These are phyloP conservation scores for Vanderwaltozyma polyspora DNA, from an alignment of 805 yeast genomes.

Conservation along the genomic window DNA sequence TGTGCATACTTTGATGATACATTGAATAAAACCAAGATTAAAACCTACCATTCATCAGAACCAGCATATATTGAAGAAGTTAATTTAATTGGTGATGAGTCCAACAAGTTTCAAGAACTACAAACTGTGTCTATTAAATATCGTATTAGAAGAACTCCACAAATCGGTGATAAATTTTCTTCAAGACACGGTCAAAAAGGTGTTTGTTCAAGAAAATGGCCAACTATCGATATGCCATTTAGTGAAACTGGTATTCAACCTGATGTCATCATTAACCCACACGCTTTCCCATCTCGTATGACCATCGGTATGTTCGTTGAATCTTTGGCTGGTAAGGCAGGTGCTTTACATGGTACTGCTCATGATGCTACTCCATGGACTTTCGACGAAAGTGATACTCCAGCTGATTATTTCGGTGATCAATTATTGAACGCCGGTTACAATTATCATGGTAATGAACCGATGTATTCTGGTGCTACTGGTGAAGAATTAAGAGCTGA, in stretches of 20 bases:
- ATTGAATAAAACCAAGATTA: conserved; percentile 78
- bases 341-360: conserved; percentile 94
- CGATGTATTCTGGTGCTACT: conserved; percentile 96
- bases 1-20: conserved; percentile 89
- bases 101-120: conserved; percentile 53
- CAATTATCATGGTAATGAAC: conserved; percentile 97
- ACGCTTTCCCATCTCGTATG: conserved; percentile 99
- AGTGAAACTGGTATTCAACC: conserved; percentile 95
- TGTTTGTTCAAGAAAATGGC: conserved; percentile 98
- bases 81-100: conserved; percentile 78
- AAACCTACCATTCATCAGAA: conserved; percentile 87
- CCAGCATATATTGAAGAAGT: conserved; percentile 95
- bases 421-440: conserved; percentile 82
- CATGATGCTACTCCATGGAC: conserved; percentile 97
- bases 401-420: conserved; percentile 95
- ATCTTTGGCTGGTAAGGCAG: conserved; percentile 96
- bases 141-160: conserved; percentile 82
- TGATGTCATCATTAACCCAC: conserved; percentile 95
- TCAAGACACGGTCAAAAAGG: conserved; percentile 98
- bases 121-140: conserved; percentile 81
- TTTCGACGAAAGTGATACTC: conserved; percentile 83
- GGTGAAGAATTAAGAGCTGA: conserved; percentile 96
- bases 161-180: conserved; percentile 95
- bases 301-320: conserved; percentile 99
- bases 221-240: conserved; percentile 93